phyloP scores from a whole-genome alignment of 768 basidiomycete genomes.

The Leccinum pellstonianum region DNA sequence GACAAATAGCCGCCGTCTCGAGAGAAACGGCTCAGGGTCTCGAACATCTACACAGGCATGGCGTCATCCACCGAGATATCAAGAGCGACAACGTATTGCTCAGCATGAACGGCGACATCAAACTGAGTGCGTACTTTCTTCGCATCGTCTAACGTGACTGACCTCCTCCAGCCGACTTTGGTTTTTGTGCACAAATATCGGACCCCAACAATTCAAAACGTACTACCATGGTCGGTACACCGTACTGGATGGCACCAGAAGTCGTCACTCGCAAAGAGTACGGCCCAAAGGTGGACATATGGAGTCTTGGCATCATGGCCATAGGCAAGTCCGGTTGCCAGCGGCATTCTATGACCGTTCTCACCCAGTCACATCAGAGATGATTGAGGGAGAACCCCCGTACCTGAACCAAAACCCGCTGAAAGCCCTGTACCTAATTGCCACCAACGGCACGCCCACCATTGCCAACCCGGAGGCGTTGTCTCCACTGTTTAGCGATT shows the following conservation, averaged over 20 bases:
- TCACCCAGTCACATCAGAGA: conserved; percentile 52
- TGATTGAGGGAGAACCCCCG: conserved; percentile 98
- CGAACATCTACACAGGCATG: conserved; percentile 92
- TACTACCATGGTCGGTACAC: conserved; percentile 97
- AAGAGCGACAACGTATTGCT: conserved; percentile 97
- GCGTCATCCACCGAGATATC: conserved; percentile 98
- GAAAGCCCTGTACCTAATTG: conserved; percentile 96
- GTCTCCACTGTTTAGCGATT: conserved; percentile 82
- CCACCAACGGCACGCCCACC: conserved; percentile 95
- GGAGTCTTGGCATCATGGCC: conserved; percentile 96
- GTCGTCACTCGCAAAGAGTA: conserved; percentile 98
- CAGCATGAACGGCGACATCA: conserved; percentile 93
- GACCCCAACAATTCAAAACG: conserved; percentile 87
- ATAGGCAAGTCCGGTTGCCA: conserved; percentile 57
- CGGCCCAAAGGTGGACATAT: conserved; percentile 97
- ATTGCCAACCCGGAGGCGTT: conserved; percentile 87
- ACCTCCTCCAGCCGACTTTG: conserved; percentile 78
- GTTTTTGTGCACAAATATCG: conserved; percentile 97
- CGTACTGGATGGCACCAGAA: conserved; percentile 99
- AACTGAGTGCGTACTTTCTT: conserved; percentile 75
- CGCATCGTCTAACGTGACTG: not conserved
- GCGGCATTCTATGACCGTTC: conserved; percentile 1
- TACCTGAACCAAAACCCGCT: conserved; percentile 96
- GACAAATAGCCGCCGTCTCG: conserved; percentile 96
- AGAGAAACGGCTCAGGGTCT: conserved; percentile 91